These are phyloP conservation scores for Alternaria sp. DNA, from an alignment of 2,329 filamentous ascomycete species.

Conservation along the genomic window DNA sequence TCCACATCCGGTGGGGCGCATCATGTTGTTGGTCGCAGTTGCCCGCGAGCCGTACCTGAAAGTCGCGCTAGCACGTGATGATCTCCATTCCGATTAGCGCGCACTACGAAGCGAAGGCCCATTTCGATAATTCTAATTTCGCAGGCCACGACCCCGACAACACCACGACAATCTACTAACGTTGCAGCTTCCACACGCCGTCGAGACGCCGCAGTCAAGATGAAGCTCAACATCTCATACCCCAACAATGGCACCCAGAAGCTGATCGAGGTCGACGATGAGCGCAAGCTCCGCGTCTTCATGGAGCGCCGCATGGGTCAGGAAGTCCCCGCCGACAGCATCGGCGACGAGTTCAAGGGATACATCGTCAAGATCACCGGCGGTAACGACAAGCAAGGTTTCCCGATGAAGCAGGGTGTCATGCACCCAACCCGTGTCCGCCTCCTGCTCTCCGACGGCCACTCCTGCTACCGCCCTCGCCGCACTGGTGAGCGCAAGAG, in stretches of 20 bases:
- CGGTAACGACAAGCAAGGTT: constrained; percentile 99
- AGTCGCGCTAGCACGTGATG: constrained; percentile 17
- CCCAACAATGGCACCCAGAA: constrained; percentile 99
- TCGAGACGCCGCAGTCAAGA: constrained; percentile 56
- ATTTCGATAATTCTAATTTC: constrained; percentile 15
- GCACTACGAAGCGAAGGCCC: constrained; percentile 12
- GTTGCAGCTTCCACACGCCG: constrained; percentile 43
- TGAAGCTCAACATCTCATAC: constrained; percentile 84
- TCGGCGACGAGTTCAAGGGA: constrained; percentile 99
- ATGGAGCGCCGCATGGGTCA: constrained; percentile 97
- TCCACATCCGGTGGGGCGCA: not conserved
- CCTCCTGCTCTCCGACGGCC: constrained; percentile 92
- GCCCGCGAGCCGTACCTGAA: not conserved
- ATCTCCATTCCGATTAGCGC: constrained; percentile 11
- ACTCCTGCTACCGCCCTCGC: constrained; percentile 99
- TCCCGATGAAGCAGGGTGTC: constrained; percentile 99
- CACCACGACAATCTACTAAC: constrained; percentile 44
- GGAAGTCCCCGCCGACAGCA: constrained; percentile 90
- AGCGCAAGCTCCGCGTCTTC: constrained; percentile 98
- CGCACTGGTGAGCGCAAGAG: constrained; percentile 98
- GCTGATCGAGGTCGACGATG: constrained; percentile 98
- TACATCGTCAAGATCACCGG: constrained; percentile 99
- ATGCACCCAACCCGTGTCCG: constrained; percentile 99
- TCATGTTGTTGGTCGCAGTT: not conserved
- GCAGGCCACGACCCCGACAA: constrained; percentile 18